phyloP scores from a whole-genome alignment of 371 early-diverging fungal genomes.

The Mycotypha africana region DNA sequence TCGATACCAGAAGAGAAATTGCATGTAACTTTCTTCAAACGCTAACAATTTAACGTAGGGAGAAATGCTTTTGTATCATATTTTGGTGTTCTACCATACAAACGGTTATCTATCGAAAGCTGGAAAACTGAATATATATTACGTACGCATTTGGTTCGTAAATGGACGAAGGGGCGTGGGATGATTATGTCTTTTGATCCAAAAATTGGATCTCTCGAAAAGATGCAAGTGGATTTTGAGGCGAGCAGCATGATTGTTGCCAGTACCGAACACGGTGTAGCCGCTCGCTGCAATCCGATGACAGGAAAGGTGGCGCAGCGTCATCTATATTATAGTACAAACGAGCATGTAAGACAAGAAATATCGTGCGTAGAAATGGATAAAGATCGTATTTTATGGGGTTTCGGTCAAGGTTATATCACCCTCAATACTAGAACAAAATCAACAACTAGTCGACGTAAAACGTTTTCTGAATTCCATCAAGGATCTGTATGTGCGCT shows the following conservation, averaged over 20 bases:
- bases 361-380: constrained; percentile 30
- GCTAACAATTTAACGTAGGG: constrained; percentile 31
- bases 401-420: constrained; percentile 30
- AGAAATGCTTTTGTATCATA: constrained; percentile 41
- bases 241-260: constrained; percentile 32
- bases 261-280: constrained; percentile 34
- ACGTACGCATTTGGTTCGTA: constrained; percentile 41
- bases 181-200: constrained; percentile 35
- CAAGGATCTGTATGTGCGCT: constrained; percentile 31
- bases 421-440: constrained; percentile 28
- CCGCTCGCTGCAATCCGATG: constrained; percentile 33
- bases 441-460: constrained; percentile 21
- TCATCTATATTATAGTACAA: constrained; percentile 32
- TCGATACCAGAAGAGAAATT: too few species aligned
- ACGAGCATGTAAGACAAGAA: constrained; percentile 19
- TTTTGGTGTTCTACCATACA: constrained; percentile 40
- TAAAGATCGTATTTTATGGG: constrained; percentile 45
- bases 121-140: constrained; percentile 50
- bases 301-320: constrained; percentile 40
- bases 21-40: too few species aligned
- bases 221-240: constrained; percentile 34
- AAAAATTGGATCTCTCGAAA: constrained; percentile 34
- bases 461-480: constrained; percentile 36
- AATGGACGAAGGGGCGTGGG: constrained; percentile 45
- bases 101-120: constrained; percentile 30